These are phyloP conservation scores for Metschnikowia reukaufii DNA, from an alignment of 805 yeast genomes.

Conservation along the genomic window DNA sequence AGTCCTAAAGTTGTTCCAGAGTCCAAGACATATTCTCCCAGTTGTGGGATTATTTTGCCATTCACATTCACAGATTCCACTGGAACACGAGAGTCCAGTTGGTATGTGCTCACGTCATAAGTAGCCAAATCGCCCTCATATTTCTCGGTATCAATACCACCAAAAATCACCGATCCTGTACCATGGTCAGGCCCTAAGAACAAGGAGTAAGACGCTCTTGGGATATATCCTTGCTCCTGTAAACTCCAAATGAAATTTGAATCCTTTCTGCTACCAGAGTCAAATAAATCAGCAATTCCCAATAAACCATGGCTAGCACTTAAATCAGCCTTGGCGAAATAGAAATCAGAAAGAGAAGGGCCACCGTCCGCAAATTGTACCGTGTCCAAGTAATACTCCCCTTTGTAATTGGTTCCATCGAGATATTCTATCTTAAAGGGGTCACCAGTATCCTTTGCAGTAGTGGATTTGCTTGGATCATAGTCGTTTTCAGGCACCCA, in stretches of 20 bases:
- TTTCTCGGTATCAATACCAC: slow-evolving; percentile 45
- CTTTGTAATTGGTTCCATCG: slow-evolving; percentile 8
- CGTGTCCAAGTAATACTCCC: slow-evolving; percentile 11
- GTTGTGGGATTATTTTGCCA: slow-evolving; percentile 1
- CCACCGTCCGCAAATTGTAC: slow-evolving; percentile 7
- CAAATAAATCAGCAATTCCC: slow-evolving; percentile 12
- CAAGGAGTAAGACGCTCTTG: slow-evolving; percentile 58
- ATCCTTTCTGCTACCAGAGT: background rate
- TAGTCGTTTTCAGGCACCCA: slow-evolving; percentile 28
- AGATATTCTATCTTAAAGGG: slow-evolving; percentile 8
- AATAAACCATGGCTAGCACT: slow-evolving; percentile 8
- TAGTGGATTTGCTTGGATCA: background rate
- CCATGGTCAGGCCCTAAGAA: slow-evolving; percentile 45
- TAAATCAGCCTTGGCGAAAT: slow-evolving; percentile 10
- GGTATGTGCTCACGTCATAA: background rate
- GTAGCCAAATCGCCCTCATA: slow-evolving; percentile 21
- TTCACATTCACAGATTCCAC: slow-evolving; percentile 4
- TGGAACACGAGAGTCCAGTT: slow-evolving; percentile 7
- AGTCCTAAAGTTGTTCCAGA: slow-evolving; percentile 16
- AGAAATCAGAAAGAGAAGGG: slow-evolving; percentile 8
- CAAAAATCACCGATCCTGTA: slow-evolving; percentile 38
- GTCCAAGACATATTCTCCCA: slow-evolving; percentile 11
- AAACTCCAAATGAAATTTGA: slow-evolving; percentile 63
- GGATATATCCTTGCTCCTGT: slow-evolving; percentile 55
- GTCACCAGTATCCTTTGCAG: slow-evolving; percentile 1